These are phyloP conservation scores for Paramecium tetraurelia DNA, from an alignment of 73 alveolate species.

Conservation along the genomic window DNA sequence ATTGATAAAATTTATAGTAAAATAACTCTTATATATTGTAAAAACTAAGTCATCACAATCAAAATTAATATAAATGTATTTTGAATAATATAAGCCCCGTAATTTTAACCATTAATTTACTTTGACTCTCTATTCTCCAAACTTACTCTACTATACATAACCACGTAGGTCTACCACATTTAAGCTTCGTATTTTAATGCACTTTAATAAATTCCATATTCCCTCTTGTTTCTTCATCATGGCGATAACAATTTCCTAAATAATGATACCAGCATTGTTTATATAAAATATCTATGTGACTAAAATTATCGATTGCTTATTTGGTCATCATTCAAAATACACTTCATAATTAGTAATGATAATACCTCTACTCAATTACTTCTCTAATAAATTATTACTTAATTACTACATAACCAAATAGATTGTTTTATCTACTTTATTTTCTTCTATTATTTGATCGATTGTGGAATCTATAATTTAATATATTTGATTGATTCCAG, in stretches of 20 bases:
- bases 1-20: neutral
- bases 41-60: no score
- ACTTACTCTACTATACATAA: conserved; percentile 51
- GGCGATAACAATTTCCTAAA: conserved; percentile 77
- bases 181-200: conserved; percentile 73
- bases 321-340: conserved; percentile 91
- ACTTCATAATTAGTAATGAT: conserved; percentile 84
- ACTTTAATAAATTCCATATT: conserved; percentile 75
- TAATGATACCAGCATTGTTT: conserved; percentile 94
- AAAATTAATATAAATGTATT: neutral
- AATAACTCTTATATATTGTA: neutral
- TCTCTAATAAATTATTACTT: neutral
- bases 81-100: neutral
- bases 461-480: neutral
- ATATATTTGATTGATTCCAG: no score
- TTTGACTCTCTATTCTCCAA: neutral
- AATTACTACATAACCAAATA: conserved; percentile 69
- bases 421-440: conserved; percentile 62
- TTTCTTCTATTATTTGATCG: conserved; percentile 85
- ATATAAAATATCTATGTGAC: conserved; percentile 80
- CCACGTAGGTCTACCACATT: conserved; percentile 81
- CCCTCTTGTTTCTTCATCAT: conserved; percentile 86
- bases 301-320: conserved; percentile 88
- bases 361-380: conserved; percentile 78
- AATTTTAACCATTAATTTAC: neutral